phyloP scores from a whole-genome alignment of 1,284 basidiomycete species.

The Naganishia liquefaciens region DNA sequence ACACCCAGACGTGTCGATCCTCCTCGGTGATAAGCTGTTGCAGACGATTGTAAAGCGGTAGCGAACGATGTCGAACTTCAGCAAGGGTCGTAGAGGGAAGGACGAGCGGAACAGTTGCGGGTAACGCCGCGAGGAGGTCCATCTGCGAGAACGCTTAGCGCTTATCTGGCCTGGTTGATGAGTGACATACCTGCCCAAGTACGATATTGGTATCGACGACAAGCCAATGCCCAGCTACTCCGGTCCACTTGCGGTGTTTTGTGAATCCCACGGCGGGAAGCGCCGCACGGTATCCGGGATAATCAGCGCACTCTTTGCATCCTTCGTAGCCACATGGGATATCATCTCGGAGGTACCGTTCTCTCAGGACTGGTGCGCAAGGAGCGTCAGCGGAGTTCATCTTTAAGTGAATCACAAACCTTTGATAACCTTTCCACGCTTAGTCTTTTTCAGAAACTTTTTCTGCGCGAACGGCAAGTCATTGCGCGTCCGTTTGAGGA shows the following conservation, averaged over 20 bases:
- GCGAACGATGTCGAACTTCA: conserved; percentile 90
- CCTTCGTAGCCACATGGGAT: conserved; percentile 82
- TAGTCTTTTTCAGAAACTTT: conserved; percentile 94
- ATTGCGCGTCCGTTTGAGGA: conserved; percentile 69
- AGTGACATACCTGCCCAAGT: conserved; percentile 69
- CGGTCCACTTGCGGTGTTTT: conserved; percentile 56
- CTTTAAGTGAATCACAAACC: conserved; percentile 57
- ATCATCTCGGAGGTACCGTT: conserved; percentile 91
- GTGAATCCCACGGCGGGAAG: conserved; percentile 61
- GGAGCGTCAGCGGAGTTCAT: background rate
- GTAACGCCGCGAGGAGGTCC: conserved; percentile 82
- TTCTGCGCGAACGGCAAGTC: conserved; percentile 77
- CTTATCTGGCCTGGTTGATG: background rate
- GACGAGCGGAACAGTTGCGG: conserved; percentile 72
- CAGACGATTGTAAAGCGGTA: conserved; percentile 89
- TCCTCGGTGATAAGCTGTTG: conserved; percentile 78
- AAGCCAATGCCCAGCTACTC: conserved; percentile 67
- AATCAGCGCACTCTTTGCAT: conserved; percentile 64
- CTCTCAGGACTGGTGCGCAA: conserved; percentile 69
- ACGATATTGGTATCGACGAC: conserved; percentile 96
- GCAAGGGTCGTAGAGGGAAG: conserved; percentile 93
- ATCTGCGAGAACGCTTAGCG: conserved; percentile 61
- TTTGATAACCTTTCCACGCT: conserved; percentile 89
- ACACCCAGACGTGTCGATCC: conserved; percentile 74
- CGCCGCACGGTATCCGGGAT: conserved; percentile 52